Evolutionary conservation across 768 basidiomycete species (phyloP).

Genomic region (Astraeus odoratus): DNA sequence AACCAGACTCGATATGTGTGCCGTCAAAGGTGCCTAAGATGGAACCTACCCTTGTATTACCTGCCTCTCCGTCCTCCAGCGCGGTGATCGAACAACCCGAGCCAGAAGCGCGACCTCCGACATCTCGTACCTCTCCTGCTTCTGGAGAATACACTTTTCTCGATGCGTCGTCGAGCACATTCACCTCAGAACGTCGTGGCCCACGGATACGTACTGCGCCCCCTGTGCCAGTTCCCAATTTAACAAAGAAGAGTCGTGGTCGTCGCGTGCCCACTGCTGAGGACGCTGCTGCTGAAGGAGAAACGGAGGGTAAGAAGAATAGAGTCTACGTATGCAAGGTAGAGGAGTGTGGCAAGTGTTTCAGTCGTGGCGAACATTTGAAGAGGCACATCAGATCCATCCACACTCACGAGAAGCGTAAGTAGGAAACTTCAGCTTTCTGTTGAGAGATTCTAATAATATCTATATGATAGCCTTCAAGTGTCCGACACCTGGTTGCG

Average conservation of each 20-base stretch:
- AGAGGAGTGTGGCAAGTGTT: conserved; percentile 65
- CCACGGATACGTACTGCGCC: conserved; percentile 48
- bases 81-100: conserved; percentile 22
- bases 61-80: conserved; percentile 23
- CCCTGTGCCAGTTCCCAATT: conserved; percentile 66
- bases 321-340: conserved; percentile 56
- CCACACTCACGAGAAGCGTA: conserved; percentile 74
- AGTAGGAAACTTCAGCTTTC: conserved; percentile 25
- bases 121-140: conserved; percentile 19
- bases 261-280: conserved; percentile 60
- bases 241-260: conserved; percentile 77
- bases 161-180: conserved; percentile 30
- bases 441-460: conserved; percentile 11
- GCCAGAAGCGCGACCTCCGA: conserved; percentile 4
- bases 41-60: conserved; percentile 18
- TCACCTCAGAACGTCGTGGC: conserved; percentile 35
- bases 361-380: conserved; percentile 68
- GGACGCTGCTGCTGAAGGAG: conserved; percentile 18
- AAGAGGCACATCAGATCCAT: conserved; percentile 71
- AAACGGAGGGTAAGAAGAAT: conserved; percentile 26
- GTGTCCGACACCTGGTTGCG: conserved; percentile 60
- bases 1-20: conserved; percentile 13
- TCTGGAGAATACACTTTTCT: conserved; percentile 29
- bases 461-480: conserved; percentile 51
- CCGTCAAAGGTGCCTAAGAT: conserved; percentile 25